phyloP scores from a whole-genome alignment of 495 filamentous ascomycete species.

The Trichoderma reesei region DNA sequence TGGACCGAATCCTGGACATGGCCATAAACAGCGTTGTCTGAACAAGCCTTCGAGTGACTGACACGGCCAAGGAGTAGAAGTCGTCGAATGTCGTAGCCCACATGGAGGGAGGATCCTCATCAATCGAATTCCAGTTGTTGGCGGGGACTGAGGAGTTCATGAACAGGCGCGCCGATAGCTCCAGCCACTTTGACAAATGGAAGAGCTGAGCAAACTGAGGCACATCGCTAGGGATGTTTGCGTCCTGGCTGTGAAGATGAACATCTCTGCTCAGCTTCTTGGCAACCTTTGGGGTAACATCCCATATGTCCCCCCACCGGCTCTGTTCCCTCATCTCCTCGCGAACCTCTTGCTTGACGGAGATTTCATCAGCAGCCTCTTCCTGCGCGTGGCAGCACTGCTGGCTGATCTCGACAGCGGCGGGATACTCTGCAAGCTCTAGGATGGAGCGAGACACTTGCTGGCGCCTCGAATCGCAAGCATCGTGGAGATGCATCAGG shows the following conservation, averaged over 20 bases:
- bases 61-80: conserved; percentile 58
- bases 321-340: conserved; percentile 45
- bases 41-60: conserved; percentile 58
- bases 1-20: conserved; percentile 41
- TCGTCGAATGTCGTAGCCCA: conserved; percentile 59
- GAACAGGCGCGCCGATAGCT: conserved; percentile 56
- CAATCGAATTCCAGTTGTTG: conserved; percentile 55
- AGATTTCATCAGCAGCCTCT: conserved; percentile 50
- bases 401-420: conserved; percentile 63
- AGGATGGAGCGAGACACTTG: conserved; percentile 12
- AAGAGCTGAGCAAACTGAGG: conserved; percentile 42
- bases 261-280: conserved; percentile 31
- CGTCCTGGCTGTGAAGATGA: conserved; percentile 19
- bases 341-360: conserved; percentile 43
- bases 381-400: conserved; percentile 59
- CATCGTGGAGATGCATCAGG: conserved; percentile 48
- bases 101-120: conserved; percentile 50
- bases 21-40: conserved; percentile 57
- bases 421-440: conserved; percentile 45
- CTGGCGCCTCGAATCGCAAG: background rate
- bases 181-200: conserved; percentile 48
- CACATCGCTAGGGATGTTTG: conserved; percentile 29
- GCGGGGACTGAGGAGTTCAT: conserved; percentile 62
- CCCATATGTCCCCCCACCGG: conserved; percentile 36
- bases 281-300: conserved; percentile 40